Evolutionary conservation across 2,329 filamentous ascomycete genomes (phyloP).

Genomic region (Botrytis squamosa): DNA sequence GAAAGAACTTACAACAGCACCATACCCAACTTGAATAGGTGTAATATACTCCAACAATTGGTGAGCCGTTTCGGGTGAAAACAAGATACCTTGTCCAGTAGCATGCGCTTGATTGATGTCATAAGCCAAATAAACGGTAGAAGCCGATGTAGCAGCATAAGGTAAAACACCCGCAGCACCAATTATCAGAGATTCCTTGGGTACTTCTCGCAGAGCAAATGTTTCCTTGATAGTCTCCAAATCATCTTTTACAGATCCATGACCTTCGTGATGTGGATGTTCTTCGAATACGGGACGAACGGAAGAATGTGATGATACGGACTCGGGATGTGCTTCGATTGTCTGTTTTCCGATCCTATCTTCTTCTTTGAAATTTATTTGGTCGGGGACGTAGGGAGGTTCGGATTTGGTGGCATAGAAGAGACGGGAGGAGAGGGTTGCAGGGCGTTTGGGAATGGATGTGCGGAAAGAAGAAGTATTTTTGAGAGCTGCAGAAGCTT

Average conservation of each 20-base stretch:
- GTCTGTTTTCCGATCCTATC: slow-evolving; percentile 52
- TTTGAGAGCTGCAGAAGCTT: slow-evolving; percentile 32
- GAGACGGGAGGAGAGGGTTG: slow-evolving; percentile 41
- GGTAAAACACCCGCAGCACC: slow-evolving; percentile 79
- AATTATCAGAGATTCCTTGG: slow-evolving; percentile 64
- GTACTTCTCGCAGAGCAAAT: slow-evolving; percentile 63
- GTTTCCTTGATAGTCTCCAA: slow-evolving; percentile 68
- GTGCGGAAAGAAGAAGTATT: slow-evolving; percentile 27
- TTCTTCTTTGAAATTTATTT: slow-evolving; percentile 57
- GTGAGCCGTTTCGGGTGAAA: slow-evolving; percentile 68
- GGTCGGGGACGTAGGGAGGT: slow-evolving; percentile 36
- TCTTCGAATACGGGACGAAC: slow-evolving; percentile 51
- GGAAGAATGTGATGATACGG: slow-evolving; percentile 59
- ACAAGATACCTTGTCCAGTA: slow-evolving; percentile 60
- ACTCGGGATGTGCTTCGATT: slow-evolving; percentile 58
- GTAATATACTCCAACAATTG: slow-evolving; percentile 73
- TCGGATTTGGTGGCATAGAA: slow-evolving; percentile 44
- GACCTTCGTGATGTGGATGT: slow-evolving; percentile 41
- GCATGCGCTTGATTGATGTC: slow-evolving; percentile 70
- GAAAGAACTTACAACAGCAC: slow-evolving; percentile 65
- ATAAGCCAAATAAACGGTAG: slow-evolving; percentile 80
- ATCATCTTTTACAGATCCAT: slow-evolving; percentile 52
- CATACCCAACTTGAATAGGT: slow-evolving; percentile 86
- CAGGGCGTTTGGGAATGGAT: slow-evolving; percentile 32
- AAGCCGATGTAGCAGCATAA: slow-evolving; percentile 79